Conservation (phyloP, 2,329 filamentous ascomycete genomes). For the Paramyrothecium roridum region DNA sequence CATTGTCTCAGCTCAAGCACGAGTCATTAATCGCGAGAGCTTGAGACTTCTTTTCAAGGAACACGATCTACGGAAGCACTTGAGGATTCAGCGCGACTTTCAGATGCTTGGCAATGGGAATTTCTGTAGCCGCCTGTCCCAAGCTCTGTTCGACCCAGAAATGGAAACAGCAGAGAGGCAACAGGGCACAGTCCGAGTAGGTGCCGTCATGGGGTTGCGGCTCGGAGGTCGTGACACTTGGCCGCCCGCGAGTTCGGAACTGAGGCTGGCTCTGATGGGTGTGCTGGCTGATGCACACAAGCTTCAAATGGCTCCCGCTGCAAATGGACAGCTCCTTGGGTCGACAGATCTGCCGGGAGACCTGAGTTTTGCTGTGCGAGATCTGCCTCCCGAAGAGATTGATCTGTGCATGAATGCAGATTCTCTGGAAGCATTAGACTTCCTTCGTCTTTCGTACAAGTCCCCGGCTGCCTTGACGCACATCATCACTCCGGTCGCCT, state of each 20-base stretch:
- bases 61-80: conserved; percentile 68
- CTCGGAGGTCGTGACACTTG: conserved; percentile 78
- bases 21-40: conserved; percentile 73
- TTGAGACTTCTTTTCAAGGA: conserved; percentile 71
- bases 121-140: conserved; percentile 75
- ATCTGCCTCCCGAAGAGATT: conserved; percentile 75
- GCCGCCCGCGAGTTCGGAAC: conserved; percentile 91
- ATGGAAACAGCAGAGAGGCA: conserved; percentile 75
- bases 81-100: conserved; percentile 74
- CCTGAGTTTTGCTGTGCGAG: conserved; percentile 79
- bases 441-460: conserved; percentile 82
- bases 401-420: conserved; percentile 79
- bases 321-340: conserved; percentile 21
- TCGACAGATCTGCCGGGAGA: conserved; percentile 58
- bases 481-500: conserved; percentile 66
- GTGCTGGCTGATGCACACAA: conserved; percentile 74
- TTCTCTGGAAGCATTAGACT: conserved; percentile 86
- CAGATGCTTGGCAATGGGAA: conserved; percentile 82
- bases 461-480: conserved; percentile 67
- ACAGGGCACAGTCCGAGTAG: conserved; percentile 64
- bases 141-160: conserved; percentile 81
- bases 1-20: conserved; percentile 69
- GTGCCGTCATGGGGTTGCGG: conserved; percentile 76
- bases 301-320: conserved; percentile 15
- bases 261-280: conserved; percentile 85